phyloP scores from a whole-genome alignment of 1,284 basidiomycete genomes.

The Caloboletus firmus region DNA sequence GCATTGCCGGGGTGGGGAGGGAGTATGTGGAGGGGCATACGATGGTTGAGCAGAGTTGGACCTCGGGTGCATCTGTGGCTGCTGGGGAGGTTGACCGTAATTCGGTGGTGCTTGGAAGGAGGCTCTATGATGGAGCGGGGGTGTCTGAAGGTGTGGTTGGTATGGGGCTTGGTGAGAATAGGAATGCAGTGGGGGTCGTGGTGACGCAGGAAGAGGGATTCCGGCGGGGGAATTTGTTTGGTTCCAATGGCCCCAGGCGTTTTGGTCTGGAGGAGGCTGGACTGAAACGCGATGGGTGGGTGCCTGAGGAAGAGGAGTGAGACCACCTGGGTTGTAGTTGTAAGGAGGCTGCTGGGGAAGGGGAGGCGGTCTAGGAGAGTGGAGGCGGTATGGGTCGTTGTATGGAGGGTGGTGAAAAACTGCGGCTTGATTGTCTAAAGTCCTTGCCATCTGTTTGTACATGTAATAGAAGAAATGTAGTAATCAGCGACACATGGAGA shows the following conservation, averaged over 20 bases:
- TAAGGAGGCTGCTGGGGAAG: constrained; percentile 17
- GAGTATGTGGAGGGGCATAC: constrained; percentile 27
- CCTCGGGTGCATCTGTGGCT: constrained; percentile 24
- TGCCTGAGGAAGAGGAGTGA: constrained; percentile 5
- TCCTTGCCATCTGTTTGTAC: constrained; percentile 59
- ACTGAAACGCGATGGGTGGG: constrained; percentile 17
- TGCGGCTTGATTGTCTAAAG: constrained; percentile 49
- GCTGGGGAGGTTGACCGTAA: constrained; percentile 17
- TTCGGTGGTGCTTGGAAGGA: constrained; percentile 16
- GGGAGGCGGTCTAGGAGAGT: constrained; percentile 26
- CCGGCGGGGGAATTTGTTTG: constrained; percentile 7
- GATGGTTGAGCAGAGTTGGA: constrained; percentile 21
- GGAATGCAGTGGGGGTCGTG: constrained; percentile 24
- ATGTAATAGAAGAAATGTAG: constrained; percentile 22
- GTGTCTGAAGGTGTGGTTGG: constrained; percentile 24
- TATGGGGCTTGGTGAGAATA: constrained; percentile 12
- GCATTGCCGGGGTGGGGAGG: constrained; percentile 29
- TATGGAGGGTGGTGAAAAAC: constrained; percentile 22
- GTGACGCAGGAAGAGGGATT: constrained; percentile 24
- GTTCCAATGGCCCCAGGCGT: constrained; percentile 17
- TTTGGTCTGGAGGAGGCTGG: constrained; percentile 17
- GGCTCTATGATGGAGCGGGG: constrained; percentile 24
- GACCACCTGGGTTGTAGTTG: constrained; percentile 14
- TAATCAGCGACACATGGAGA: constrained; percentile 13
- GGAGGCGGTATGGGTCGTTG: constrained; percentile 19